A percentile compares a stretch with the other conserved stretches of the same genome.
phyloP scores from a whole-genome alignment of 169 alveolate species.

The Cryptosporidium tyzzeri region DNA sequence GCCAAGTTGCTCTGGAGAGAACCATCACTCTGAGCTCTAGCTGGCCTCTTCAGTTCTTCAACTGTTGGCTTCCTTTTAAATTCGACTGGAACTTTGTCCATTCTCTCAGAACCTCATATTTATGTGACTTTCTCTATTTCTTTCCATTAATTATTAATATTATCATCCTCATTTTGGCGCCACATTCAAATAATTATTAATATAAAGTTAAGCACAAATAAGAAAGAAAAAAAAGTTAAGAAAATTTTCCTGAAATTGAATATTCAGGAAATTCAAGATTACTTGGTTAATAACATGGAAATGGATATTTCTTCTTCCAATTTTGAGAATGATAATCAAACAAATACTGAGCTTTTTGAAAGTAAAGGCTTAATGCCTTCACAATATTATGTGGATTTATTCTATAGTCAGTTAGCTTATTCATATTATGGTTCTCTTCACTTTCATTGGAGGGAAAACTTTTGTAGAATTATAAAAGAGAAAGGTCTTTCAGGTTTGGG shows the following conservation, averaged over 20 bases:
- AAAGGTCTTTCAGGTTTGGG: not conserved
- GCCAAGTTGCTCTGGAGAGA: conserved; percentile 79
- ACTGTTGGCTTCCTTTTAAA: conserved; percentile 41
- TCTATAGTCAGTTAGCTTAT: conserved; percentile 70
- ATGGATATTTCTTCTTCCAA: not conserved
- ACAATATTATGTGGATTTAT: conserved; percentile 61
- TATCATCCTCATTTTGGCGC: not conserved
- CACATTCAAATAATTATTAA: not conserved
- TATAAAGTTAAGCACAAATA: not conserved
- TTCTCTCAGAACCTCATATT: not conserved
- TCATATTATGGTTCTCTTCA: conserved; percentile 60
- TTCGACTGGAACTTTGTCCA: conserved; percentile 10
- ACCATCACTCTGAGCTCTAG: conserved; percentile 67
- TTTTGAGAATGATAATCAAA: not conserved
- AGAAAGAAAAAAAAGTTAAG: not conserved
- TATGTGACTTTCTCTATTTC: not conserved
- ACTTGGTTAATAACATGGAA: not conserved
- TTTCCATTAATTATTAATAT: not conserved
- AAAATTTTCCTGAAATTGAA: not conserved
- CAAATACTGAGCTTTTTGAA: not conserved
- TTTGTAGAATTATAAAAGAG: not conserved
- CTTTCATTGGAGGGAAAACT: conserved; percentile 13
- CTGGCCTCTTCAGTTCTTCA: conserved; percentile 56
- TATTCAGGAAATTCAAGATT: not conserved
- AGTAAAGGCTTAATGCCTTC: conserved; percentile 15